These are phyloP conservation scores for Fusarium solani-melongenae DNA, from an alignment of 2,329 filamentous ascomycete species.

Conservation along the genomic window DNA sequence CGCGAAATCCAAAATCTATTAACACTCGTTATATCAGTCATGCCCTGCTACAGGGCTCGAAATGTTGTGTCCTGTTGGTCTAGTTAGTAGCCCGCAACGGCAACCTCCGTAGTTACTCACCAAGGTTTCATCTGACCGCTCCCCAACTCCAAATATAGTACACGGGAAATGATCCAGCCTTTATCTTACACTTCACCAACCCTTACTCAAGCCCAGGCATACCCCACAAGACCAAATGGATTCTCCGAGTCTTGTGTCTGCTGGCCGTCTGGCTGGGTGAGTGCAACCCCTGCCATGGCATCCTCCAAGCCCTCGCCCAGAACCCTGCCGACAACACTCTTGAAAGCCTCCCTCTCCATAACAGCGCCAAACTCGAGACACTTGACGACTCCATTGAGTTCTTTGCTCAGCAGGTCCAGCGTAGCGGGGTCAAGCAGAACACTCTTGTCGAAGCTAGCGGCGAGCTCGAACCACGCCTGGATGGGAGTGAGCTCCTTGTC, in stretches of 20 bases:
- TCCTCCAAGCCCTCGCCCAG: conserved; percentile 44
- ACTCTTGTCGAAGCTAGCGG: conserved; percentile 52
- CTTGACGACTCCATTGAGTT: conserved; percentile 56
- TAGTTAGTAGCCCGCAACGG: not conserved
- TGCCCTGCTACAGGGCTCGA: not conserved
- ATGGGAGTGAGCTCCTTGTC: conserved; percentile 60
- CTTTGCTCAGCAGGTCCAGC: conserved; percentile 53
- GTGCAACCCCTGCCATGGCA: conserved; percentile 20
- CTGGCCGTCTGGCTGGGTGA: not conserved
- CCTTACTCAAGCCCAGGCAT: conserved; percentile 18
- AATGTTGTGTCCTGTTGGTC: not conserved
- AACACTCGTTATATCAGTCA: not conserved
- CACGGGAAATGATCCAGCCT: not conserved
- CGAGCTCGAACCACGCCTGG: conserved; percentile 67
- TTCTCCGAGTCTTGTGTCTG: conserved; percentile 1
- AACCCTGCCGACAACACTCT: conserved; percentile 57
- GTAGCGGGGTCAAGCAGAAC: conserved; percentile 49
- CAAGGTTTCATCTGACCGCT: not conserved
- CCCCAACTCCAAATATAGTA: not conserved
- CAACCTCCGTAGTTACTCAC: not conserved
- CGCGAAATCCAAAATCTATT: not conserved
- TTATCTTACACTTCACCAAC: not conserved
- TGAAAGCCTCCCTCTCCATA: conserved; percentile 59
- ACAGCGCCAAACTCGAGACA: conserved; percentile 62
- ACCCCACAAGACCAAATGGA: conserved; percentile 14